Percentiles rank a stretch among this genome's conserved stretches.
Evolutionary conservation across 2,329 filamentous ascomycete genomes (phyloP).

Genomic region (Hansfordia pulvinata): DNA sequence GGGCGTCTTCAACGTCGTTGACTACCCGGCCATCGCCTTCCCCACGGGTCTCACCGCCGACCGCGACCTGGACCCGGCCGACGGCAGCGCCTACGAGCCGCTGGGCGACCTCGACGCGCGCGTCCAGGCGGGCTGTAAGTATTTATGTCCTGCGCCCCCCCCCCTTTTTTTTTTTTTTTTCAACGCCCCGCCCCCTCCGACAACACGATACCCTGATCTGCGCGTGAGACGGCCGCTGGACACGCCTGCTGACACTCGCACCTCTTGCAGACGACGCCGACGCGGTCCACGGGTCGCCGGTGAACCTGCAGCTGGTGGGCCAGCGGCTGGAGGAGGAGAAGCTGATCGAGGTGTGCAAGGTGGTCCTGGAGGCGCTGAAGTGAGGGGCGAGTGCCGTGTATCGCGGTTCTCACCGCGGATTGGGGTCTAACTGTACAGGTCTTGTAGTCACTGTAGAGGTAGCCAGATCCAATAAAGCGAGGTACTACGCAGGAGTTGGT

Average conservation of each 20-base stretch:
- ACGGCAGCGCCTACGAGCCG: slow-evolving; percentile 14
- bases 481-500: too few species aligned
- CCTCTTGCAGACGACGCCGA: slow-evolving; percentile 20
- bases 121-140: slow-evolving; percentile 29
- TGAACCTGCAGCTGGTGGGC: slow-evolving; percentile 28
- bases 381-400: too few species aligned
- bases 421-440: too few species aligned
- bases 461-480: too few species aligned
- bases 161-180: background rate
- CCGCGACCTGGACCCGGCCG: slow-evolving; percentile 20
- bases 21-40: slow-evolving; percentile 33
- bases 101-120: slow-evolving; percentile 21
- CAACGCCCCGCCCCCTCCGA: background rate
- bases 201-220: background rate
- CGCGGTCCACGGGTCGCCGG: slow-evolving; percentile 24
- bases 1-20: slow-evolving; percentile 33
- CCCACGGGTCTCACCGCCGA: slow-evolving; percentile 27
- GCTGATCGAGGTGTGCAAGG: slow-evolving; percentile 16
- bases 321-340: slow-evolving; percentile 18
- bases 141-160: background rate
- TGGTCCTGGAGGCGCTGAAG: slow-evolving; percentile 11
- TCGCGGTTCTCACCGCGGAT: too few species aligned
- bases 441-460: too few species aligned
- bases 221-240: background rate
- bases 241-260: too few species aligned